Evolutionary conservation across 2,329 filamentous ascomycete genomes (phyloP).

Genomic region (Massarina eburnea): DNA sequence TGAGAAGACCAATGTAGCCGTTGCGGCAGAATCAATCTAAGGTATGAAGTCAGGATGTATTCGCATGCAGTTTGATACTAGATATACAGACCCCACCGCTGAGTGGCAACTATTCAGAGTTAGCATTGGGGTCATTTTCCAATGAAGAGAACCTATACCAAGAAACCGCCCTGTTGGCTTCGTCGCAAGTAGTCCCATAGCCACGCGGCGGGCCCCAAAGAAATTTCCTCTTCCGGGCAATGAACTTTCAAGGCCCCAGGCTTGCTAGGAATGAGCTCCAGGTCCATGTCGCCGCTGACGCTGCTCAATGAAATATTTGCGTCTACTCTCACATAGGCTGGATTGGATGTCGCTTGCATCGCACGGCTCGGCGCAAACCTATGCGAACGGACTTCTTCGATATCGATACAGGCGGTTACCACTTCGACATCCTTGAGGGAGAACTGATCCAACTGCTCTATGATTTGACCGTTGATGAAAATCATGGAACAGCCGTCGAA

Average conservation of each 20-base stretch:
- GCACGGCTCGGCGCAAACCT: constrained; percentile 59
- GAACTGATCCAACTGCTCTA: constrained; percentile 69
- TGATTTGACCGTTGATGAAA: constrained; percentile 61
- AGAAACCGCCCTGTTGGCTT: constrained; percentile 55
- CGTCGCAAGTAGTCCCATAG: constrained; percentile 65
- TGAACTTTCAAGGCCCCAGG: constrained; percentile 55
- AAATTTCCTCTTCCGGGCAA: constrained; percentile 64
- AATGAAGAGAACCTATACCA: too few relatives aligned
- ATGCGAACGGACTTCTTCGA: constrained; percentile 69
- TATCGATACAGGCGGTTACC: constrained; percentile 58
- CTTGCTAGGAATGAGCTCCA: neutral
- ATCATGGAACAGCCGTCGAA: constrained; percentile 58
- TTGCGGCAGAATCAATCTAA: too few relatives aligned
- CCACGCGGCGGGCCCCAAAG: constrained; percentile 65
- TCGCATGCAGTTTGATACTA: too few relatives aligned
- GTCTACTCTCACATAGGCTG: constrained; percentile 50
- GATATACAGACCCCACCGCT: too few relatives aligned
- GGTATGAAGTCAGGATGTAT: too few relatives aligned
- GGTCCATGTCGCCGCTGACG: neutral
- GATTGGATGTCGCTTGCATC: constrained; percentile 56
- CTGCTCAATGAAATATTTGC: constrained; percentile 46
- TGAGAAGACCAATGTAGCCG: constrained; percentile 50
- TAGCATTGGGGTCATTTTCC: too few relatives aligned
- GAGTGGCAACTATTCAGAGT: too few relatives aligned
- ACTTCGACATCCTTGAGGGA: constrained; percentile 54